phyloP scores from a whole-genome alignment of 495 filamentous ascomycete species.

The Bryoglossum gracile region DNA sequence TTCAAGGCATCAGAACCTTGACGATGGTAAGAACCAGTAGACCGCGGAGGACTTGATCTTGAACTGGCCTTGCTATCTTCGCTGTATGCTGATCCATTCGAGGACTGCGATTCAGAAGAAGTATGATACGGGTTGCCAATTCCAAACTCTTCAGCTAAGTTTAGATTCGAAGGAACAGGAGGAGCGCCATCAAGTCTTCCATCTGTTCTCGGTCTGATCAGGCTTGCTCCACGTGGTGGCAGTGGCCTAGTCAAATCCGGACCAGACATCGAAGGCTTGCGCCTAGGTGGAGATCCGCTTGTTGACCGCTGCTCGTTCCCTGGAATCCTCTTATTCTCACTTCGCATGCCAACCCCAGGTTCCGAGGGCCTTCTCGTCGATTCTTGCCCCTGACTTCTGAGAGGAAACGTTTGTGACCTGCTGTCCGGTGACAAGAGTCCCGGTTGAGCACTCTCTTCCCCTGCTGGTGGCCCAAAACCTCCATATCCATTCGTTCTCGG shows the following conservation, averaged over 20 bases:
- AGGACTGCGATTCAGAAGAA: conserved; percentile 59
- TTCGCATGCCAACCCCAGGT: conserved; percentile 30
- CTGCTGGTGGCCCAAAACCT: conserved; percentile 36
- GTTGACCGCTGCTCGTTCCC: conserved; percentile 24
- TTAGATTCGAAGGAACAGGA: conserved; percentile 28
- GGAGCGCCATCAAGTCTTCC: conserved; percentile 6
- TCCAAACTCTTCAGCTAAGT: conserved; percentile 45
- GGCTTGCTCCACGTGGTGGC: conserved; percentile 39
- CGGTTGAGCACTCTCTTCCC: conserved; percentile 27
- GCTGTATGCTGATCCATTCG: conserved; percentile 60
- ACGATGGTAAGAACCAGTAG: conserved; percentile 15
- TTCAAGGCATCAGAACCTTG: conserved; percentile 21
- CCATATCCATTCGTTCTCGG: conserved; percentile 44
- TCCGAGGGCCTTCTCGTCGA: conserved; percentile 41
- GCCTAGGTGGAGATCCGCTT: conserved; percentile 6
- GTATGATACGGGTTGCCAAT: conserved; percentile 52
- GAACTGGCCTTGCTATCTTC: conserved; percentile 62
- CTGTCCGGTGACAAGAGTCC: conserved; percentile 34
- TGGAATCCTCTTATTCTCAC: conserved; percentile 17
- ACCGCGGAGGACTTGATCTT: conserved; percentile 55
- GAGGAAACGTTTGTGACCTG: conserved; percentile 51
- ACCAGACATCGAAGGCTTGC: conserved; percentile 38
- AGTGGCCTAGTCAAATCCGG: conserved; percentile 41
- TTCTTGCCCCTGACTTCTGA: conserved; percentile 30
- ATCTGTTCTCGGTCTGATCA: conserved; percentile 33